Conservation (phyloP, 2,329 filamentous ascomycete species). For the Ophiostoma fasciatum region DNA sequence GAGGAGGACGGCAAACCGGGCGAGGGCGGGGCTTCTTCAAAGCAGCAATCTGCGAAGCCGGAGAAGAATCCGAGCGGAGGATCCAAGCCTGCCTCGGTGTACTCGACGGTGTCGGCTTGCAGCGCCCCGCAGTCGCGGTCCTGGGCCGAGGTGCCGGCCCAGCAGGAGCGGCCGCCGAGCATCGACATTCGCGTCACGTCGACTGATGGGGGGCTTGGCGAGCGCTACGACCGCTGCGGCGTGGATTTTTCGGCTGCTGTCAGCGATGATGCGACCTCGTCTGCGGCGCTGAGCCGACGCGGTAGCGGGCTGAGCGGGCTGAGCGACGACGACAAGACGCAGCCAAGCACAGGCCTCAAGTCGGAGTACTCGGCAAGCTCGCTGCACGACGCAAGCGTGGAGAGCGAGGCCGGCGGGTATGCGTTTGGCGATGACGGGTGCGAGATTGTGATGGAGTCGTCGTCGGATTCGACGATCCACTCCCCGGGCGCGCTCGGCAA, state of each 20-base stretch:
- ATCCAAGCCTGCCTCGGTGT: conserved; percentile 1
- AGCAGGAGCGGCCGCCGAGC: conserved; percentile 7
- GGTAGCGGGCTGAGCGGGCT: conserved; percentile 31
- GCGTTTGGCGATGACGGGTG: conserved; percentile 10
- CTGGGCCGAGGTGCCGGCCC: no score
- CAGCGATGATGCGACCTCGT: conserved; percentile 11
- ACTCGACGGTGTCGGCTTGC: no score
- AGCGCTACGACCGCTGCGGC: no score
- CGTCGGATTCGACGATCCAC: conserved; percentile 26
- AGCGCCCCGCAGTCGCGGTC: no score
- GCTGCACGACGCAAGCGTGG: conserved; percentile 38
- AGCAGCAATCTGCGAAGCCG: background rate
- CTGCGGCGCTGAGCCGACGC: conserved; percentile 24
- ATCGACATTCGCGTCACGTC: conserved; percentile 13
- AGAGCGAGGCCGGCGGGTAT: no score
- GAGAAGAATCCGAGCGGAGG: background rate
- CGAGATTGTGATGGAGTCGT: conserved; percentile 16
- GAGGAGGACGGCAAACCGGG: conserved; percentile 20
- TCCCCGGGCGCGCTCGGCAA: conserved; percentile 28
- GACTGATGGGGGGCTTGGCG: conserved; percentile 5
- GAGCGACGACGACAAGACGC: conserved; percentile 25
- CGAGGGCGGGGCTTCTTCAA: background rate
- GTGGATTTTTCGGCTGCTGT: conserved; percentile 2
- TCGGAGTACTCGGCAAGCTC: conserved; percentile 34
- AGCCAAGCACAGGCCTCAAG: conserved; percentile 25